Conservation (phyloP, 192 early-diverging fungal species). For the Phlyctochytrium arcticum region DNA sequence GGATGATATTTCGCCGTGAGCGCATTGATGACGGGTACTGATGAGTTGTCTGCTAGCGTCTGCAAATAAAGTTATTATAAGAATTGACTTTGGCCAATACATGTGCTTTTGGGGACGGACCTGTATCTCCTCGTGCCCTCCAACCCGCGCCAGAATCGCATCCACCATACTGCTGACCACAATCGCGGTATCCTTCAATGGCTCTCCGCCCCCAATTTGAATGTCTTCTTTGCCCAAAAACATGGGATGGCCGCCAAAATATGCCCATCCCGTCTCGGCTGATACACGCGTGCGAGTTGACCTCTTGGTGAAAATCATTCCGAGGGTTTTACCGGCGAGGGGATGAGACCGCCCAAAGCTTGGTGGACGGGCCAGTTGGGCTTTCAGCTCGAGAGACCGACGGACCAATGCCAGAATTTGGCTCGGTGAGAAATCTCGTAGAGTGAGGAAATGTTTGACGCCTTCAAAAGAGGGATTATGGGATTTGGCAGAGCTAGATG, state of each 20-base stretch:
- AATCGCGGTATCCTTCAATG: constrained; percentile 79
- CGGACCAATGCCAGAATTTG: constrained; percentile 76
- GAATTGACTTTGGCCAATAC: neutral
- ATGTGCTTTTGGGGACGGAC: constrained; percentile 27
- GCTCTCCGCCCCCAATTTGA: constrained; percentile 94
- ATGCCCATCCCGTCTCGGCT: constrained; percentile 85
- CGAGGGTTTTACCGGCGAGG: constrained; percentile 77
- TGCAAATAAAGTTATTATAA: constrained; percentile 13
- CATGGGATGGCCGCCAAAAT: constrained; percentile 92
- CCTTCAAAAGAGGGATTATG: too few species aligned
- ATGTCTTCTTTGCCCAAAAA: constrained; percentile 95
- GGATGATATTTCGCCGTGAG: constrained; percentile 94
- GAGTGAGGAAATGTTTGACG: constrained; percentile 67
- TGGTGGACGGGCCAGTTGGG: constrained; percentile 41
- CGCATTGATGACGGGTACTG: constrained; percentile 94
- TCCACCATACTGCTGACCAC: constrained; percentile 97
- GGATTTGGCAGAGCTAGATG: too few species aligned
- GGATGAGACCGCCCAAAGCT: neutral
- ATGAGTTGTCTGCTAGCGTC: constrained; percentile 79
- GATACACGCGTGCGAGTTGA: constrained; percentile 95
- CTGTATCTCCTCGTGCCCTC: constrained; percentile 83
- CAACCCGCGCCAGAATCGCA: constrained; percentile 91
- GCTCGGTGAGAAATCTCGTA: constrained; percentile 73
- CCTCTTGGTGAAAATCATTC: constrained; percentile 91
- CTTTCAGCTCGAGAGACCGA: constrained; percentile 76